These are phyloP conservation scores for Sphagnum tenellum DNA, from an alignment of 225 moss, liverwort and hornwort species.

Conservation along the genomic window DNA sequence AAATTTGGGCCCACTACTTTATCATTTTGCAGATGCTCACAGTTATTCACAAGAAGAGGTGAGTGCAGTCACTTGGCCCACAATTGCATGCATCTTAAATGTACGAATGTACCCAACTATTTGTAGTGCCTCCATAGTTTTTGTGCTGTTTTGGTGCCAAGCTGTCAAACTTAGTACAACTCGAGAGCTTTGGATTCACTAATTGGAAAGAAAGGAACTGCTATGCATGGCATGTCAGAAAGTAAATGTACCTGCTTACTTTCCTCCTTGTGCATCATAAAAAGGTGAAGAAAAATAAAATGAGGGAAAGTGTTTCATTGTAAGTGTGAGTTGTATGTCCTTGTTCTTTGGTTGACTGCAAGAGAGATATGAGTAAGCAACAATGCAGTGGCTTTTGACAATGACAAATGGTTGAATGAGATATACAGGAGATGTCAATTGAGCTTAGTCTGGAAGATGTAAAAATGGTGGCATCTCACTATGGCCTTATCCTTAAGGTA, in stretches of 20 bases:
- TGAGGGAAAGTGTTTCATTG: slow-evolving; percentile 2
- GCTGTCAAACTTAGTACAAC: not conserved
- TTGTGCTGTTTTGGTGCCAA: not conserved
- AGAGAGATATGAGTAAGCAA: not conserved
- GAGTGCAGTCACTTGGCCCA: slow-evolving; percentile 1
- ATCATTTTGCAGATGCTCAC: slow-evolving; percentile 72
- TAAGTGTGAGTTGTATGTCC: not conserved
- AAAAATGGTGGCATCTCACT: slow-evolving; percentile 40
- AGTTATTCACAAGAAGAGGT: slow-evolving; percentile 41
- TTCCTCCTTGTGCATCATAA: not conserved
- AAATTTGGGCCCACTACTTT: slow-evolving; percentile 76
- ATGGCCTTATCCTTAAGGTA: slow-evolving; percentile 63
- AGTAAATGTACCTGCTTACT: too few species aligned
- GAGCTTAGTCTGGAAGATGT: slow-evolving; percentile 78
- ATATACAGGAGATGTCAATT: slow-evolving; percentile 70
- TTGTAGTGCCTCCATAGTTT: not conserved
- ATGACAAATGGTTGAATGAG: slow-evolving; percentile 14
- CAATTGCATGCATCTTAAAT: not conserved
- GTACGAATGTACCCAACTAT: not conserved
- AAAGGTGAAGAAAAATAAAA: not conserved
- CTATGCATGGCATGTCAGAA: too few species aligned
- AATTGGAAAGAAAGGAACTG: too few species aligned
- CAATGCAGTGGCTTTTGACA: not conserved
- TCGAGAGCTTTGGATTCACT: too few species aligned
- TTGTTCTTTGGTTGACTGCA: not conserved